phyloP scores from a whole-genome alignment of 441 rosid genomes.

The Populus tomentosa region DNA sequence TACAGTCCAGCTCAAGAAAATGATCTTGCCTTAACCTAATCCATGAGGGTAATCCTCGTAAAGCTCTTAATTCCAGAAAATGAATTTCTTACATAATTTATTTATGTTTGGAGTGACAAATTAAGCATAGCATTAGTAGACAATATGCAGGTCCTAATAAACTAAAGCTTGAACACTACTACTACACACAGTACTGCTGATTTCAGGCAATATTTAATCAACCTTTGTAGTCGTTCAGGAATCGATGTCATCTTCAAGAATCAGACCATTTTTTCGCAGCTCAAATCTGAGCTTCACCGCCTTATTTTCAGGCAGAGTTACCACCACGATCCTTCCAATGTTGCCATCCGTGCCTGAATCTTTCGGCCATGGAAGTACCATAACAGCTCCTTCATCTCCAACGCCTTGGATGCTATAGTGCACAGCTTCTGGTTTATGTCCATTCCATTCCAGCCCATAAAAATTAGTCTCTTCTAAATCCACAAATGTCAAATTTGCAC shows the following conservation, averaged over 20 bases:
- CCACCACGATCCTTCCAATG: constrained; percentile 38
- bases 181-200: neutral
- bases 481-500: constrained; percentile 62
- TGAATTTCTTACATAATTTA: too few relatives aligned
- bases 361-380: constrained; percentile 35
- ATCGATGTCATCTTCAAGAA: constrained; percentile 5
- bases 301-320: constrained; percentile 42
- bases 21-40: too few relatives aligned
- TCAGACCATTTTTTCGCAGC: constrained; percentile 31
- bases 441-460: constrained; percentile 44
- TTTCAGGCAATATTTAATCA: neutral
- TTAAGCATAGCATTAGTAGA: too few relatives aligned
- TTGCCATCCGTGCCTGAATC: neutral
- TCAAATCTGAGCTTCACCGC: constrained; percentile 35
- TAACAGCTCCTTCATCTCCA: constrained; percentile 59
- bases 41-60: too few relatives aligned
- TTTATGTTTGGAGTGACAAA: too few relatives aligned
- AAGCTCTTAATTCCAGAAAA: too few relatives aligned
- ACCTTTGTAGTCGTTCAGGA: neutral
- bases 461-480: constrained; percentile 38
- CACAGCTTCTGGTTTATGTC: constrained; percentile 36
- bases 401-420: constrained; percentile 47
- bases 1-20: too few relatives aligned
- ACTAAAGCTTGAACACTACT: too few relatives aligned
- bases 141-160: too few relatives aligned